Conservation (phyloP, 208 protist species). For the Acanthamoeba quina region DNA sequence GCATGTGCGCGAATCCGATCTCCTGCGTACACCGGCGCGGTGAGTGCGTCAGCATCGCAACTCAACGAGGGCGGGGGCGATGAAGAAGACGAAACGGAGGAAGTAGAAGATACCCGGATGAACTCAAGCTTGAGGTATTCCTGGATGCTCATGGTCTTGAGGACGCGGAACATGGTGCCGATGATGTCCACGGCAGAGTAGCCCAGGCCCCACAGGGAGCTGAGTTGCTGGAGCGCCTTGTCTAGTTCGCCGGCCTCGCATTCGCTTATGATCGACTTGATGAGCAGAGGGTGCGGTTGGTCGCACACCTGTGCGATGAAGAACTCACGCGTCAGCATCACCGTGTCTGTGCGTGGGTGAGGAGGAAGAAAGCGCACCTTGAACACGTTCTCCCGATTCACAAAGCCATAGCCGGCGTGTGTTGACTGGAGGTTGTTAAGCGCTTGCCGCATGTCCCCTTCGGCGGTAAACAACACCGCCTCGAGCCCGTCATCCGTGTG, state of each 20-base stretch:
- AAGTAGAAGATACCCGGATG: conserved; percentile 81
- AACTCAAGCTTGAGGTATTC: conserved; percentile 90
- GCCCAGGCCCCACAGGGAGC: conserved; percentile 92
- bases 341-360: background rate
- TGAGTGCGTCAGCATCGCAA: background rate
- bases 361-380: conserved; percentile 90
- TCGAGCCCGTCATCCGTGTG: conserved; percentile 97
- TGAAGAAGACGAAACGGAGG: background rate
- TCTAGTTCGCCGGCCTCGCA: conserved; percentile 92
- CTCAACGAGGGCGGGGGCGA: too few species aligned
- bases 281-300: conserved; percentile 97
- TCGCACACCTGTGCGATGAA: conserved; percentile 92
- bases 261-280: conserved; percentile 94
- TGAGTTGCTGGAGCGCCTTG: conserved; percentile 88
- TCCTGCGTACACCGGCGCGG: conserved; percentile 74
- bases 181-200: conserved; percentile 97
- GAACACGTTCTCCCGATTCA: conserved; percentile 98
- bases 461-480: conserved; percentile 97
- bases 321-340: too few species aligned
- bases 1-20: conserved; percentile 91
- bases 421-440: conserved; percentile 99
- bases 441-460: conserved; percentile 97
- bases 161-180: conserved; percentile 96
- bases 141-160: conserved; percentile 81
- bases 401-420: conserved; percentile 95